Evolutionary conservation across 176 grass and related monocot species (phyloP).

Genomic region (Alopecurus myosuroides): DNA sequence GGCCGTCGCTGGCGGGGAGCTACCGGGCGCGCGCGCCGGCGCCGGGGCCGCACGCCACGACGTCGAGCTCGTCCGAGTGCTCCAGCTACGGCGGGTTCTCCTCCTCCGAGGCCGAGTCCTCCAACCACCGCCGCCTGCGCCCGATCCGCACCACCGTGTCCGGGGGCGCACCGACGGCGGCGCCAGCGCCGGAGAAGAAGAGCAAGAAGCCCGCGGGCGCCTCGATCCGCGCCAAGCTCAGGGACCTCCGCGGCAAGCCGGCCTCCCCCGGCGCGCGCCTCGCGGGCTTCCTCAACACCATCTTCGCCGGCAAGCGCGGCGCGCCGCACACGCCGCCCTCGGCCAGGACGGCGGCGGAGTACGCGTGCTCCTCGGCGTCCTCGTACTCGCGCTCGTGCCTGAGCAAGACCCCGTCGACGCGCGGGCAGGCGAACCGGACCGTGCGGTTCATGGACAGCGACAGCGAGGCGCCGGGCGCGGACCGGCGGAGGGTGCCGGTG

Average conservation of each 20-base stretch:
- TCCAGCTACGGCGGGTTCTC: slow-evolving; percentile 97
- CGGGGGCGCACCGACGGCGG: background rate
- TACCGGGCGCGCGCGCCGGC: slow-evolving; percentile 40
- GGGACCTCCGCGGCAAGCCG: slow-evolving; percentile 65
- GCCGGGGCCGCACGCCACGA: slow-evolving; percentile 42
- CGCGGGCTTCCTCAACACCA: slow-evolving; percentile 78
- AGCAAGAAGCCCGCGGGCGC: slow-evolving; percentile 32
- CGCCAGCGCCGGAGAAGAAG: slow-evolving; percentile 52
- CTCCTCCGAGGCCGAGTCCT: slow-evolving; percentile 88
- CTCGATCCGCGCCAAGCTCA: slow-evolving; percentile 65
- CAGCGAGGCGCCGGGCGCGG: slow-evolving; percentile 10
- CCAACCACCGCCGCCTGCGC: slow-evolving; percentile 32
- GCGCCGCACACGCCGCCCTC: slow-evolving; percentile 14
- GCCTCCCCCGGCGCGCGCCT: slow-evolving; percentile 77
- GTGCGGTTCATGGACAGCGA: slow-evolving; percentile 73
- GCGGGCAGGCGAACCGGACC: slow-evolving; percentile 46
- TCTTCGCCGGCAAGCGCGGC: slow-evolving; percentile 48
- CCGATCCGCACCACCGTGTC: slow-evolving; percentile 32
- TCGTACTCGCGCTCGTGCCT: slow-evolving; percentile 86
- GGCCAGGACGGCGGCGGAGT: slow-evolving; percentile 5
- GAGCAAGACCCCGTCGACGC: slow-evolving; percentile 86
- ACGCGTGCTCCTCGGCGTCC: slow-evolving; percentile 74
- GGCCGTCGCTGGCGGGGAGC: slow-evolving; percentile 47
- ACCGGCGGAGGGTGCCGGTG: slow-evolving; percentile 31
- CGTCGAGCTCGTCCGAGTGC: slow-evolving; percentile 91